Base-by-base conservation (phyloP, 2,329 filamentous ascomycete species). In the Clonostachys sp. region DNA sequence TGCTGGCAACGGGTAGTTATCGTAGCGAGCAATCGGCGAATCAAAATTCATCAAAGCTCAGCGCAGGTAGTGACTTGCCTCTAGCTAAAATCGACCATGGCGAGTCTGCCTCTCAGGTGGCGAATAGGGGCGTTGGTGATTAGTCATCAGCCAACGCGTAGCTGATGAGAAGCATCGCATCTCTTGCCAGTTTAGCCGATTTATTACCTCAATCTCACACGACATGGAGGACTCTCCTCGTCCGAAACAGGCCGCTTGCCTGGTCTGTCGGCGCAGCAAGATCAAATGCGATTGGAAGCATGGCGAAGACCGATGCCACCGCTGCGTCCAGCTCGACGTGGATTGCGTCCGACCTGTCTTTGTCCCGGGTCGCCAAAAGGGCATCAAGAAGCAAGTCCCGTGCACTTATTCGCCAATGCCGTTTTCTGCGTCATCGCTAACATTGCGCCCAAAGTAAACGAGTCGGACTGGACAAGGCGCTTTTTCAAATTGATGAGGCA, bases 281-380 rank as follows among this genome's bases (percentile, higher is more conserved):
- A 83, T 85, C 56, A 81, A 81, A 54, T 87, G 84, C 63, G 78
- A 82, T 50, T 78, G 81, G 54, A 72, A 73, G 40, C 62, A 70
- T 17, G 72, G 71, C 40, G 71, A 78, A 49, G 57, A 67, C 17
- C 69, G 73, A 24, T 87, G 84, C 61, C 81, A 81, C 53, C 75
- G 81, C 61, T 87, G 84, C 60, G 67, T 72, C 46, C 75, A 81
- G 57, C 67, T 77, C 8, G 72, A 76, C 34, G 60, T 68, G 13
- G 81, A 87, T 50, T 89, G 86, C 60, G 69, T 87, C 6, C 80
- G 87, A 3, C 85, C 78, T n/a, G 78, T 78, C n/a, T 87, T 88
- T 58, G 84, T 88, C 51, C 77, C 87, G 5, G 86, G 86, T 8
- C 73, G 86, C 44, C 84, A 87, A 58, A 89, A 89, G 59, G 86